Evolutionary conservation across 345 rosid genomes (phyloP).

Genomic region (Syzygium grande): DNA sequence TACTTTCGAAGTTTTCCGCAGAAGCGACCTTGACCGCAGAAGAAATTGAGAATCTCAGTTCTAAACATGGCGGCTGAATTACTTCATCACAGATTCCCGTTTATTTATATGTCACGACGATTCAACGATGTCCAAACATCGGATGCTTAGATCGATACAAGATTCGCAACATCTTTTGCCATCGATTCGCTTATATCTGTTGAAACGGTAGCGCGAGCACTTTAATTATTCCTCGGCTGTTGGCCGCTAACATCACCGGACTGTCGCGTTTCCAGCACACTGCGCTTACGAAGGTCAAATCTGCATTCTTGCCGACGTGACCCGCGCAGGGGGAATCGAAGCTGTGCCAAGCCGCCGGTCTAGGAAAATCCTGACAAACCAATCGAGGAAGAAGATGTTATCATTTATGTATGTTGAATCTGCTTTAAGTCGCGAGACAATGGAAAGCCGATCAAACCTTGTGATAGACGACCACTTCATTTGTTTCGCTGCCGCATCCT

Average conservation of each 20-base stretch:
- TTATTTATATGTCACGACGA: neutral
- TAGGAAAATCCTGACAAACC: constrained; percentile 39
- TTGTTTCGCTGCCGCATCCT: constrained; percentile 69
- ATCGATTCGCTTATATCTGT: neutral
- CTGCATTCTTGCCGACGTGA: constrained; percentile 22
- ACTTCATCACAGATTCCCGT: neutral
- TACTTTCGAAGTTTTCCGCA: neutral
- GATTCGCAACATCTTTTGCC: neutral
- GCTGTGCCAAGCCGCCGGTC: constrained; percentile 39
- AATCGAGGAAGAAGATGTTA: neutral
- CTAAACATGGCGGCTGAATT: neutral
- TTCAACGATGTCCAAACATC: neutral
- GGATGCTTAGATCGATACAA: neutral
- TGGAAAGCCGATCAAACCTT: constrained; percentile 24
- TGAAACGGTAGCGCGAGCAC: constrained; percentile 22
- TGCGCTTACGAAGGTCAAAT: constrained; percentile 44
- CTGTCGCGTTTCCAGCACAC: constrained; percentile 61
- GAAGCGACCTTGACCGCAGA: neutral
- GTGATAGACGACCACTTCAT: constrained; percentile 63
- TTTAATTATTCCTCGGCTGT: constrained; percentile 51
- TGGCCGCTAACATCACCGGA: constrained; percentile 46
- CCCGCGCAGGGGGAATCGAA: constrained; percentile 34
- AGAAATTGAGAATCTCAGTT: neutral
- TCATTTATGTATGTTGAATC: neutral
- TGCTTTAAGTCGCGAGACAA: neutral